phyloP scores from a whole-genome alignment of 208 protist genomes.

The Leishmania martiniquensis region DNA sequence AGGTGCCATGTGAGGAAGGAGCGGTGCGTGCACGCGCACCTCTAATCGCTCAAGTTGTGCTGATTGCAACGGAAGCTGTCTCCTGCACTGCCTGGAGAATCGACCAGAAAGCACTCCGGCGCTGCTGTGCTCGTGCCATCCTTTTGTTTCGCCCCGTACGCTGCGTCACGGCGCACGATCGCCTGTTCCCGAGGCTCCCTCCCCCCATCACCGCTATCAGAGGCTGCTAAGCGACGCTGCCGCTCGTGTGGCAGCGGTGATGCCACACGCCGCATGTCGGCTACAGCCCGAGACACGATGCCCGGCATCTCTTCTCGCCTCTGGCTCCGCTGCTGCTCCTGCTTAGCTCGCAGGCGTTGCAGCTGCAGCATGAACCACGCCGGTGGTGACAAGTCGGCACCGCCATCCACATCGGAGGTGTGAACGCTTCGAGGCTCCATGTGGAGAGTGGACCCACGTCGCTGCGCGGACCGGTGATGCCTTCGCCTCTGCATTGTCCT shows the following conservation, averaged over 20 bases:
- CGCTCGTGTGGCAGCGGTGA: too few relatives aligned
- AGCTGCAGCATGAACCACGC: slow-evolving; percentile 17
- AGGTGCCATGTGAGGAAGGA: background rate
- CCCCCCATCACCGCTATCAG: background rate
- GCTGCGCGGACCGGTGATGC: background rate
- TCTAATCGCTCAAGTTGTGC: slow-evolving; percentile 1
- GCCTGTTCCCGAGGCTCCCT: too few relatives aligned
- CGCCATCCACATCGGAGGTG: background rate
- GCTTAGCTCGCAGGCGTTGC: slow-evolving; percentile 6
- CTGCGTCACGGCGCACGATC: slow-evolving; percentile 1
- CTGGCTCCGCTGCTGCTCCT: slow-evolving; percentile 3
- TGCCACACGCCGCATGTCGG: too few relatives aligned
- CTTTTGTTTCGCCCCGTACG: background rate
- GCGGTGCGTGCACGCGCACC: background rate
- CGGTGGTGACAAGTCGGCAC: slow-evolving; percentile 1
- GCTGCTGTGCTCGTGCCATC: background rate
- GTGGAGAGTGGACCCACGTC: background rate
- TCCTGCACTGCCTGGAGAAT: slow-evolving; percentile 14
- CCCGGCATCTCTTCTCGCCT: slow-evolving; percentile 36
- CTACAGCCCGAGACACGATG: too few relatives aligned
- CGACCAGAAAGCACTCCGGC: slow-evolving; percentile 17
- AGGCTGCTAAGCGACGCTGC: slow-evolving; percentile 14
- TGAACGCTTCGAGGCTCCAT: background rate
- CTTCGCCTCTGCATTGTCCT: background rate
- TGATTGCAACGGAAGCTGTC: slow-evolving; percentile 7